Evolutionary conservation across 2,329 filamentous ascomycete species (phyloP).

Genomic region (Trichophyton mentagrophytes): DNA sequence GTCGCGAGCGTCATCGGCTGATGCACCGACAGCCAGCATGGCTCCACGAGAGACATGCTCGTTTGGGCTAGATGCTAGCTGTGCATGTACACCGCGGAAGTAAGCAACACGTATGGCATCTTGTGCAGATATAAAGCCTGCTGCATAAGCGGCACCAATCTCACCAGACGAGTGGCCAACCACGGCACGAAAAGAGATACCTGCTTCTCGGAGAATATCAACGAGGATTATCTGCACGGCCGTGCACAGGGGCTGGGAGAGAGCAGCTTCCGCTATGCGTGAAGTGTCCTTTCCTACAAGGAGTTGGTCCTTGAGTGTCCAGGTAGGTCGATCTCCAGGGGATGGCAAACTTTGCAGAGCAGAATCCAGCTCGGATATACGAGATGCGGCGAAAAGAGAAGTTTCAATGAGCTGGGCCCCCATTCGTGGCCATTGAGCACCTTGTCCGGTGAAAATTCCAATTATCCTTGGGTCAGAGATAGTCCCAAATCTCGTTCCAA

Average conservation of each 20-base stretch:
- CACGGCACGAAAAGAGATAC: constrained; percentile 25
- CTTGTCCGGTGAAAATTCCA: constrained; percentile 15
- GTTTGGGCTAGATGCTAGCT: constrained; percentile 8
- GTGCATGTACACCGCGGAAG: constrained; percentile 31
- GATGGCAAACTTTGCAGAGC: not conserved
- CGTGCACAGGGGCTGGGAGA: constrained; percentile 15
- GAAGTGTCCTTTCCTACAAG: not conserved
- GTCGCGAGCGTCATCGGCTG: constrained; percentile 24
- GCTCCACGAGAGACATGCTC: constrained; percentile 21
- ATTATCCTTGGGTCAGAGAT: not conserved
- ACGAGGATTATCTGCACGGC: constrained; percentile 13
- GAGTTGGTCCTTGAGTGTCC: constrained; percentile 32
- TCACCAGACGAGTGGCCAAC: constrained; percentile 40
- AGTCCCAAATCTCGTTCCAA: not conserved
- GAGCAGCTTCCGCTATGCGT: not conserved
- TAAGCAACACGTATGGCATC: constrained; percentile 37
- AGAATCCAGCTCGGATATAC: not conserved
- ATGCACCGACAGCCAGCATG: constrained; percentile 39
- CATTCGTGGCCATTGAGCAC: constrained; percentile 13
- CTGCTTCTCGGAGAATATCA: constrained; percentile 13
- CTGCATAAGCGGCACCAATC: constrained; percentile 40
- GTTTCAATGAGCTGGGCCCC: not conserved
- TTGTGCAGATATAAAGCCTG: constrained; percentile 29
- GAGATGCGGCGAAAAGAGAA: not conserved
- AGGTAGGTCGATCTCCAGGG: not conserved